Base-by-base conservation (phyloP, 2,329 filamentous ascomycete species). In the Alternaria hordeiaustralica region DNA sequence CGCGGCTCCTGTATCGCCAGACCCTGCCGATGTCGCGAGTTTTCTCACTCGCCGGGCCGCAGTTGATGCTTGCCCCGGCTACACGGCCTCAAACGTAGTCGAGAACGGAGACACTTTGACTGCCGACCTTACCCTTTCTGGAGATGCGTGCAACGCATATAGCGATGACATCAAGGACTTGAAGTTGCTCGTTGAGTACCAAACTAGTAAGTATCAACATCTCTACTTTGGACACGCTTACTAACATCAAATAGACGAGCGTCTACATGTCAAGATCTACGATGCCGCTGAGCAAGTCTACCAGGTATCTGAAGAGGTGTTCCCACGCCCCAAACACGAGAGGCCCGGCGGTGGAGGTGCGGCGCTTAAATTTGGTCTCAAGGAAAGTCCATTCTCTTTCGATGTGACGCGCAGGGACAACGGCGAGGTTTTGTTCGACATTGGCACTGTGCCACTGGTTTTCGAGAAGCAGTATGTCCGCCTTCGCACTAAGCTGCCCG, bases 381-480 rank as follows among this genome's bases (percentile, higher is more conserved):
- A 81, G 9, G 80, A 83, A 44, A 82, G 83, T 12, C 91, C 91
- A 0, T 93, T 93, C 80, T 89, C 87, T 11, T 94, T 94, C 80
- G 84, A 83, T 0, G 84, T 94, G 10, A 83, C 81, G 49, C 87
- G 88, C 28, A 86, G 84, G 68, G 84, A 82, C 51, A 89, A 83
- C 7, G 84, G 79, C 46, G 86, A 89, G 65, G 82, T 87, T 4
- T 79, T 93, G 10, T 93, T 93, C 75, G 89, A 94, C 71, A 92
- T 91, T 0, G 88, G 88, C 1, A 89, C 85, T 1, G 86, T 87
- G 5, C 83, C 84, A 9, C 81, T 96, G 11, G 83, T 96, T 46
- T 96, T 94, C 71, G 90, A 96, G 80, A 88, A 88, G 11, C 92
- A 96, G 78, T 96, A 93, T 72, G 79, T 96, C 23, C 87, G 89